Evolutionary conservation across 176 grass and related monocot species (phyloP), one percentile per base, ranked within the genome.

Genomic region (Panicum miliaceum): DNA sequence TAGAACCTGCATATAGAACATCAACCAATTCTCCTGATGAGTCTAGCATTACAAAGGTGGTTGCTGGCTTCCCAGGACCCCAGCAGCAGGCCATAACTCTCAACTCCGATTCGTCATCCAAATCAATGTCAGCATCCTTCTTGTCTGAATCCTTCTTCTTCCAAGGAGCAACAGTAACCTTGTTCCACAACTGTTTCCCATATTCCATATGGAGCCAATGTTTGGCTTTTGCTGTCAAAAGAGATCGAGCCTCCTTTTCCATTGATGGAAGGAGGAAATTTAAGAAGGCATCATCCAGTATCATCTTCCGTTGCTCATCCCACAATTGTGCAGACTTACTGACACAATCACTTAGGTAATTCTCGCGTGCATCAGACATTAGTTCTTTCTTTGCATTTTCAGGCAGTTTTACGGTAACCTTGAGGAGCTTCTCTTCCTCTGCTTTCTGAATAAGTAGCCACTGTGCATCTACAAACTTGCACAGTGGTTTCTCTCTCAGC

Each of bases 371-470:
- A 71, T 96, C 93, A 42, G 84, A 87, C 84, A 99, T 78, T 35
- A 99, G 91, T 47, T 87, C 82, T 76, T 92, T 95, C 89, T 89
- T 92, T 15, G 91, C 91, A 78, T 88, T 79, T 81, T 92, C 91
- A 71, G 91, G 85, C 46, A 99, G 88, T 51, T 94, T 92, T 84
- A 99, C 75, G 5, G 89, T 94, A 68, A 99, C 93, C 78, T 99
- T 92, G 67, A 99, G 93, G 60, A 96, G 93, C 67, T 94, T 96
- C 47, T 96, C 97, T 89, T 99, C 97, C 82, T 99, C 93, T 51
- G 87, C 97, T 91, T 96, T 99, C 89, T 99, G 97, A 86, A 99
- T 94, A 85, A 99, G 93, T 46, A 99, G 78, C 97, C 93, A 99
- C 53, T 99, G 93, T 56, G 83, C 85, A 87, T 99, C 93, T 41